Conservation (phyloP, 257 asterid genomes). For the Mitragyna speciosa region DNA sequence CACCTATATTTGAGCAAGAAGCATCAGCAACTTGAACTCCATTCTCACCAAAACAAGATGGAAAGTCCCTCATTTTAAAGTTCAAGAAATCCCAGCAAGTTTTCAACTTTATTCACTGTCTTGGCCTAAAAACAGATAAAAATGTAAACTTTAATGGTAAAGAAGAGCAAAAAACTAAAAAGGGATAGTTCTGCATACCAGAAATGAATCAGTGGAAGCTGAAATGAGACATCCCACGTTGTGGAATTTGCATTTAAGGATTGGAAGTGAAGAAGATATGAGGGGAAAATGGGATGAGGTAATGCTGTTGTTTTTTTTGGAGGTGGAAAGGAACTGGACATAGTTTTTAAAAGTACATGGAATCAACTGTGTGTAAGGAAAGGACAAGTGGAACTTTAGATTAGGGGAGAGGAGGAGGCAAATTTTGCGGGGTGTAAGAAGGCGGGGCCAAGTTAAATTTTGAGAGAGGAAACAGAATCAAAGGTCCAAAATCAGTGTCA, state of each 20-base stretch:
- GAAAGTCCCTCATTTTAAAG: slow-evolving; percentile 81
- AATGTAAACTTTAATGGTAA: slow-evolving; percentile 3
- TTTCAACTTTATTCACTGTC: no score
- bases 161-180: neutral
- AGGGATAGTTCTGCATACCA: slow-evolving; percentile 9
- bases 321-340: slow-evolving; percentile 11
- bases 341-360: slow-evolving; percentile 40
- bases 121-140: neutral
- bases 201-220: slow-evolving; percentile 1
- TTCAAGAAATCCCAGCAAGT: slow-evolving; percentile 14
- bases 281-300: neutral
- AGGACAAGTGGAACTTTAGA: slow-evolving; percentile 33
- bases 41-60: slow-evolving; percentile 93
- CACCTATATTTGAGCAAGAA: slow-evolving; percentile 59
- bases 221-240: slow-evolving; percentile 17
- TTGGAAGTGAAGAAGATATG: neutral
- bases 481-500: slow-evolving; percentile 13
- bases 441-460: slow-evolving; percentile 15
- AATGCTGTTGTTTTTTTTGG: slow-evolving; percentile 8
- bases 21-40: slow-evolving; percentile 97
- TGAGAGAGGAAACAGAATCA: neutral
- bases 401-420: slow-evolving; percentile 23
- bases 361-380: slow-evolving; percentile 36
- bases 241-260: slow-evolving; percentile 3
- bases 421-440: slow-evolving; percentile 34